phyloP scores from a whole-genome alignment of 495 filamentous ascomycete species.

The Letharia columbiana region DNA sequence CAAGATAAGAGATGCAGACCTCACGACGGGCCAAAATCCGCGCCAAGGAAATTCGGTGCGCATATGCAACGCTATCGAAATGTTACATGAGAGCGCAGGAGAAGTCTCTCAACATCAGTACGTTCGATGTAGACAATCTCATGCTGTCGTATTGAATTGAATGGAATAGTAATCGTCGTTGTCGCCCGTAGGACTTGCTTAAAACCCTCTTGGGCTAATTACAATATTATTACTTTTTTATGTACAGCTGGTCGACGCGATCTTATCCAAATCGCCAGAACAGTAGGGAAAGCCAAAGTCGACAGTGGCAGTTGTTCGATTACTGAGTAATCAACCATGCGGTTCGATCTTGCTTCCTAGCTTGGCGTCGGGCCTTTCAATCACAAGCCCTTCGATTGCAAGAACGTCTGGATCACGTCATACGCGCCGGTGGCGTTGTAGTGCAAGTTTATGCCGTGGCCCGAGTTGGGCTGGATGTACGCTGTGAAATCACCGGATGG shows the following conservation, averaged over 20 bases:
- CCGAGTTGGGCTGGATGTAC: constrained; percentile 40
- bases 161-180: not conserved
- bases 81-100: not conserved
- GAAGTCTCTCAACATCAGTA: no score
- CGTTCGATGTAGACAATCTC: not conserved
- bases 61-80: not conserved
- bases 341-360: not conserved
- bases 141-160: not conserved
- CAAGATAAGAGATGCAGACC: no score
- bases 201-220: not conserved
- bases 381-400: constrained; percentile 28
- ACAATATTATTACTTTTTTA: not conserved
- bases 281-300: not conserved
- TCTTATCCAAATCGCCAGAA: not conserved
- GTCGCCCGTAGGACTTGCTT: not conserved
- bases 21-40: not conserved
- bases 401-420: constrained; percentile 31
- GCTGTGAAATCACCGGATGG: constrained; percentile 34
- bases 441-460: constrained; percentile 46
- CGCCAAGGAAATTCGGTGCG: not conserved
- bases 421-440: constrained; percentile 41
- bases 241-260: not conserved
- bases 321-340: not conserved
- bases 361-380: not conserved
- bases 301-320: not conserved